A percentile compares a stretch with the other conserved stretches of the same genome.
Evolutionary conservation across 2,329 filamentous ascomycete genomes (phyloP).

Genomic region (Periconia digitata): DNA sequence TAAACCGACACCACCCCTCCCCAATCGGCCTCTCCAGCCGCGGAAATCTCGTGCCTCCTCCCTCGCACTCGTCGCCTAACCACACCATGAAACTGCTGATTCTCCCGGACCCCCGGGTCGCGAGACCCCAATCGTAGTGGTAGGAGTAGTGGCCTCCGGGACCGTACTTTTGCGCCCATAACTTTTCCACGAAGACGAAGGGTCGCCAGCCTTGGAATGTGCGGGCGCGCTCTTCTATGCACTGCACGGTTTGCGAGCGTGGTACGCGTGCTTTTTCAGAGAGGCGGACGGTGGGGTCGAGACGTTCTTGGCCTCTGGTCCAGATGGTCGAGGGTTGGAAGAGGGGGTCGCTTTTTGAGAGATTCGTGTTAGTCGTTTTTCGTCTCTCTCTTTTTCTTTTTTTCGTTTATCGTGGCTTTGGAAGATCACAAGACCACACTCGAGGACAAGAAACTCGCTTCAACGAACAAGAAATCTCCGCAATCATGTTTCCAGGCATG

Average conservation of each 20-base stretch:
- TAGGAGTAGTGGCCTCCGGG: slow-evolving; percentile 59
- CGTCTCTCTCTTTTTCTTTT: too few relatives aligned
- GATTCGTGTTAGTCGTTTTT: background rate
- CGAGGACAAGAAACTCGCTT: too few relatives aligned
- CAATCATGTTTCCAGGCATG: too few relatives aligned
- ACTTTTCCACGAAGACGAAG: slow-evolving; percentile 60
- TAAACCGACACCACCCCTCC: slow-evolving; percentile 57
- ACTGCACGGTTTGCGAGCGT: slow-evolving; percentile 51
- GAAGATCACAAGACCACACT: too few relatives aligned
- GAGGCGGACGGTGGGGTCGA: slow-evolving; percentile 54
- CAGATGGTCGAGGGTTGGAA: slow-evolving; percentile 59
- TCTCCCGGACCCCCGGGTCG: slow-evolving; percentile 43
- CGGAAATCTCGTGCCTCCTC: slow-evolving; percentile 65
- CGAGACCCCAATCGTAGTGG: slow-evolving; percentile 57
- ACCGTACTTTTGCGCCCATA: slow-evolving; percentile 64
- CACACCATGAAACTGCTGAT: slow-evolving; percentile 66
- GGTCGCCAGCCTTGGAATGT: slow-evolving; percentile 62
- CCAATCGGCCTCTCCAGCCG: slow-evolving; percentile 49
- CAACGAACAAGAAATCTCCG: too few relatives aligned
- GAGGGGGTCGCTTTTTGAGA: slow-evolving; percentile 44
- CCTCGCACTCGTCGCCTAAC: slow-evolving; percentile 52
- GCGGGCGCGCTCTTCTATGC: slow-evolving; percentile 60
- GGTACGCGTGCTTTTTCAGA: slow-evolving; percentile 53
- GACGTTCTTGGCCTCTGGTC: slow-evolving; percentile 49
- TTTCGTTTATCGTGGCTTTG: too few relatives aligned